Evolutionary conservation across 2,329 filamentous ascomycete genomes (phyloP), one percentile per base, ranked within the genome.

Genomic region (Xylariales sp.): DNA sequence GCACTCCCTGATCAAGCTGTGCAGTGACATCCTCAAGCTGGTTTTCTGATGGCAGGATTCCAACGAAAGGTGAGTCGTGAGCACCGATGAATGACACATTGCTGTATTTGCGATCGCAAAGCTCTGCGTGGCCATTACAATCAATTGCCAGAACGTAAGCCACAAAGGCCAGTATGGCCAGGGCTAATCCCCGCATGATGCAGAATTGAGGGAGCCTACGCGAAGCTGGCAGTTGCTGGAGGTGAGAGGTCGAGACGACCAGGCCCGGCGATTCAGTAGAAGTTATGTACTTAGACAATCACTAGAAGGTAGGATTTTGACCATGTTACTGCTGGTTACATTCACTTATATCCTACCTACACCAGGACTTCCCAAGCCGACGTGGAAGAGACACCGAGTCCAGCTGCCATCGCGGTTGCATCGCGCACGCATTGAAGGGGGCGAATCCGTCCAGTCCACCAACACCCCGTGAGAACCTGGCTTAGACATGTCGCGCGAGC

Each of bases 21-120:
- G 65, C 62, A 18, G 70, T 71, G 18, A 81, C 71, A 4, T 73
- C 69, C 38, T 79, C 66, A 46, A 76, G 74, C 55, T 86, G 82
- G 59, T 84, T 82, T 45, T 82, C 63, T 43, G 69, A 60, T 1
- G 69, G 68, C 7, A 70, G 52, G 38, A 66, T 50, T 29, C 82
- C 78, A 29, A 82, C 73, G 53, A 86, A 86, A 27, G 79, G 73
- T 11, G 74, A 76, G 62, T 86, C 74, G 62, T 86, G 83, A 5
- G 82, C 70, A 18, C 80, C 83, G 14, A 82, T 62, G 44, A 76
- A 73, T n/a, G 74, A 74, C 40, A 84, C 58, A 27, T 80, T 70
- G 46, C 77, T 76, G 62, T 83, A 84, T 31, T 58, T 61, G 28
- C 74, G 71, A 35, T 58, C 56, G 61, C 80, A 84, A 41, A 78